Evolutionary conservation across 768 basidiomycete genomes (phyloP), one percentile per base, ranked within the genome.

Genomic region (Lentinula detonsa): DNA sequence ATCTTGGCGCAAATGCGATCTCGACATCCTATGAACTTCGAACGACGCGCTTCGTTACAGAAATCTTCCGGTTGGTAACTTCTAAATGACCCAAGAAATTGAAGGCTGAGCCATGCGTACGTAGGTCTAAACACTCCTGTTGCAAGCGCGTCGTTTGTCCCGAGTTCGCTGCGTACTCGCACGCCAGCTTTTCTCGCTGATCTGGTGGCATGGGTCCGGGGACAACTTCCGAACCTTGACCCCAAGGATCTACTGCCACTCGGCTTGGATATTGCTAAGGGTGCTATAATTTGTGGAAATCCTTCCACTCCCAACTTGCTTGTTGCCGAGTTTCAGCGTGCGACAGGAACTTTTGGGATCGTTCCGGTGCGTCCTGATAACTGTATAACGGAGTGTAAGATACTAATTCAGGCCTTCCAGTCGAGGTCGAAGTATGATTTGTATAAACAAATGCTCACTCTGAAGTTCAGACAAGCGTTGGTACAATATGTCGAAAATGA

Each of bases 171-270:
- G 15, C 73, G 66, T 40, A 65, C 79, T 28, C 56, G 53, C 15
- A 60, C 62, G 10, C 80, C 80, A 7, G 61, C 63, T 23, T 63
- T 70, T 3, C 61, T 87, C 48, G 75, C 75, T 63, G 75, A 74
- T 23, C 72, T 75, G 13, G 62, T 83, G 31, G 67, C 72, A 31
- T 87, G 86, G 84, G 62, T 88, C 28, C 79, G 76, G 62, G 72
- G 73, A 16, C 87, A 90, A 64, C 72, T 90, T 59, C 92, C 91
- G 1, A 83, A 78, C 61, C 75, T 93, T 37, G 87, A 93, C 67
- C 83, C 89, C 16, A 89, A 88, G 65, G 91, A 95, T 68, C 73
- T 95, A n/a, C 75, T 98, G 6, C 96, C 96, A 2, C 71, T 97
- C 61, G 91, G 93, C 28, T 79, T 98, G 57, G 83, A 86, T 62